Conservation (phyloP, 352 stramenopile species). For the Blastocystis sp. region DNA sequence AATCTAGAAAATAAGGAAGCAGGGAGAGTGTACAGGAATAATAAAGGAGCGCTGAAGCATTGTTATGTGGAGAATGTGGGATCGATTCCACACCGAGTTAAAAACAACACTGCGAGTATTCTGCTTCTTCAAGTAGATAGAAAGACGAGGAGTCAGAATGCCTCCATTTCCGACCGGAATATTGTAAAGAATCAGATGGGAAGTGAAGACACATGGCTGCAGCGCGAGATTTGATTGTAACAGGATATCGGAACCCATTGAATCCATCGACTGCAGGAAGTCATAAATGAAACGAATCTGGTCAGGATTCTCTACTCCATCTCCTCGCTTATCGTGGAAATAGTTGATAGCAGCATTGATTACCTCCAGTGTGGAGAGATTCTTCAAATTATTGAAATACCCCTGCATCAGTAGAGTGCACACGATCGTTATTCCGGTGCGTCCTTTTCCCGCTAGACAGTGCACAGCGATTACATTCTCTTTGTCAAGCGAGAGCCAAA, state of each 20-base stretch:
- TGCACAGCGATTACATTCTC: slow-evolving; percentile 57
- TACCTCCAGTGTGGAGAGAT: not conserved
- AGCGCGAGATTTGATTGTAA: not conserved
- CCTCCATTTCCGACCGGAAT: slow-evolving; percentile 23
- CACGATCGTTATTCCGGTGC: slow-evolving; percentile 22
- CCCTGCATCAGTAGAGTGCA: slow-evolving; percentile 53
- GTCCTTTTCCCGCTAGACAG: slow-evolving; percentile 52
- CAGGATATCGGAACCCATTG: slow-evolving; percentile 45
- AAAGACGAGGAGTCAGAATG: not conserved
- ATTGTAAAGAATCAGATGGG: slow-evolving; percentile 41
- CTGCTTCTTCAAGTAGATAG: slow-evolving; percentile 27
- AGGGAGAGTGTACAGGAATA: not conserved
- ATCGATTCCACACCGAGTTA: not conserved
- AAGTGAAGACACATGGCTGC: not conserved
- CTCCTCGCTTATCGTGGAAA: slow-evolving; percentile 39
- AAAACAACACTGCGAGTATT: not conserved
- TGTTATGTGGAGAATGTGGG: not conserved
- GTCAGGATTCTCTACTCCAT: slow-evolving; percentile 55
- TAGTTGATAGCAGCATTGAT: slow-evolving; percentile 49
- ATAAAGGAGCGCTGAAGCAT: not conserved
- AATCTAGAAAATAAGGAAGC: not conserved
- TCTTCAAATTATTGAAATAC: slow-evolving; percentile 25
- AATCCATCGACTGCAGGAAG: slow-evolving; percentile 29
- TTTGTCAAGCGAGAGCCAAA: slow-evolving; percentile 24
- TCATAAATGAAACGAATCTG: slow-evolving; percentile 59